phyloP scores from a whole-genome alignment of 2,329 filamentous ascomycete genomes.

The Pseudogymnoascus destructans region DNA sequence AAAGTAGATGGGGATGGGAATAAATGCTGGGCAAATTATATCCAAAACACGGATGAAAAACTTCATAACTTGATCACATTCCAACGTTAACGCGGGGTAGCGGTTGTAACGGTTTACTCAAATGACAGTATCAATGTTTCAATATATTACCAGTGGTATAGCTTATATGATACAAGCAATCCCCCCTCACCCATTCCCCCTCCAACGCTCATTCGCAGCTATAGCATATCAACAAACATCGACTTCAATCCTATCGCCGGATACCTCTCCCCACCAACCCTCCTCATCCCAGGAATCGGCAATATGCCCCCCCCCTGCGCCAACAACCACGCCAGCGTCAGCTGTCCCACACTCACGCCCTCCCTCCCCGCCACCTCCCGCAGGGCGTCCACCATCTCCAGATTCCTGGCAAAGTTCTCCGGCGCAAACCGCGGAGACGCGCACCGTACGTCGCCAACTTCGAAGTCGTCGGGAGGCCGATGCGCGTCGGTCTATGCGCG shows the following conservation, averaged over 20 bases:
- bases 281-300: constrained; percentile 42
- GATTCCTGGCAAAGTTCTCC: constrained; percentile 39
- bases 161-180: background rate
- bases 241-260: background rate
- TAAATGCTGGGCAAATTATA: background rate
- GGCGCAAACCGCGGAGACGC: constrained; percentile 33
- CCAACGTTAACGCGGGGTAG: background rate
- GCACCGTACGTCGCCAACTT: constrained; percentile 35
- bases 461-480: constrained; percentile 34
- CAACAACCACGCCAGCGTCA: constrained; percentile 41
- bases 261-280: constrained; percentile 24
- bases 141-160: background rate
- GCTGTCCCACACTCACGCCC: constrained; percentile 34
- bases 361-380: constrained; percentile 36
- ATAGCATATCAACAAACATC: background rate
- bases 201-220: background rate
- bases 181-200: background rate
- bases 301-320: constrained; percentile 39
- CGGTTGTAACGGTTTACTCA: background rate
- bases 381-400: constrained; percentile 34
- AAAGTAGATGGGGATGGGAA: background rate
- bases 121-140: background rate
- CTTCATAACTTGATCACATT: background rate
- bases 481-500: constrained; percentile 43
- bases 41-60: background rate